Evolutionary conservation across 1,139 yeast species (phyloP), one percentile per base, ranked within the genome.

Genomic region (Pichia sp.): DNA sequence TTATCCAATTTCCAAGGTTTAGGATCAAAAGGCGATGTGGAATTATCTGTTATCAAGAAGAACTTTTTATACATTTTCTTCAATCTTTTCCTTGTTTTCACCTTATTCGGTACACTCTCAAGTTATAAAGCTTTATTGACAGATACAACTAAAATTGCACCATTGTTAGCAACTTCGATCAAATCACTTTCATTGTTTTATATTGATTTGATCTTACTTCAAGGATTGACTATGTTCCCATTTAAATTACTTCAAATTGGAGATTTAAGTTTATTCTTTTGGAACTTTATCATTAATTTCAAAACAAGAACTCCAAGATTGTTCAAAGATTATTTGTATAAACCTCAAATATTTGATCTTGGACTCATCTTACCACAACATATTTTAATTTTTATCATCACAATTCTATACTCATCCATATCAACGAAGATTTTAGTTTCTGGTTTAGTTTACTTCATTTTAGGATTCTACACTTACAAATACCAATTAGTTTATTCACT

Each of bases 221-320:
- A 88, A 64, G 96, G 96, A 0, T 66, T 88, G 35, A 95, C 93
- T 1, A 84, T 89, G 76, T 84, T 85, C 61, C 96, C 96, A 1
- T 81, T 86, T 53, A 79, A 87, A 48, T 67, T 88, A 34, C 68
- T 89, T 40, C 75, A 83, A 58, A 67, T 81, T 34, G 73, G 78
- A 38, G 76, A 74, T 48, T 64, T 77, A 42, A 67, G 70, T 41
- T 66, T 75, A 27, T 58, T 78, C 41, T 63, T 67, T 53, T 75
- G 72, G 59, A 70, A 74, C 33, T 64, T 71, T 53, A 67, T 73
- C 47, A 65, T 71, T 59, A 71, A 77, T 46, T 70, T 69, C 34
- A 46, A 50, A 17, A 54, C 49, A 42, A 68, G 67, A 54, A 82
- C 88, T 0, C 85, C 88, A 2, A 66, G 86, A 52, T 81, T 79